Conservation (phyloP, 164 flowering plant species). For the Cinnamomum micranthum region DNA sequence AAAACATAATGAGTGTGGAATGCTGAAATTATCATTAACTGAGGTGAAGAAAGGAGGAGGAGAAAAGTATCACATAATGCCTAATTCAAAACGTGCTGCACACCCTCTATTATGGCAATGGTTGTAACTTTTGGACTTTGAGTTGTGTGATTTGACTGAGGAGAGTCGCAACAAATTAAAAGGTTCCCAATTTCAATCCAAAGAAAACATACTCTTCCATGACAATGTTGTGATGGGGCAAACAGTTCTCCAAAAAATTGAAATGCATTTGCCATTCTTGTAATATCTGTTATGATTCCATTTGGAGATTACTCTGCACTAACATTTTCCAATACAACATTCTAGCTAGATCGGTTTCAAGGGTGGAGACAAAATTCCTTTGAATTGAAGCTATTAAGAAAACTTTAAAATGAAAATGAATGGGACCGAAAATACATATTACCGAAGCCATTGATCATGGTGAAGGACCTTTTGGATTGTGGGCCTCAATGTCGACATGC, state of each 20-base stretch:
- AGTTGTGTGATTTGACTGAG: too few species aligned
- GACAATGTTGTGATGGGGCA: neutral
- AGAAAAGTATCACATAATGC: too few species aligned
- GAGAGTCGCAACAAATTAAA: neutral
- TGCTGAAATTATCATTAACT: too few species aligned
- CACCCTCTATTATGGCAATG: too few species aligned
- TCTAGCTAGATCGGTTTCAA: neutral
- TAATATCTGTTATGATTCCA: neutral
- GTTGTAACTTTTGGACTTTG: too few species aligned
- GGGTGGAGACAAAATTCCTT: neutral
- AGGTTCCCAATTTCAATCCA: neutral
- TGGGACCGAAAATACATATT: neutral
- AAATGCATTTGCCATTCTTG: neutral
- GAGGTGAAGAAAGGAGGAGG: too few species aligned
- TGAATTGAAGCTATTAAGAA: neutral
- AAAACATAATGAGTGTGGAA: too few species aligned
- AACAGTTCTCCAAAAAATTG: neutral
- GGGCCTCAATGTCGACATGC: slow-evolving; percentile 89
- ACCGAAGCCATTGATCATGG: slow-evolving; percentile 17
- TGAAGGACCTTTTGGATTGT: slow-evolving; percentile 43
- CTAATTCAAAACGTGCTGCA: too few species aligned
- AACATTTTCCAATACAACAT: neutral
- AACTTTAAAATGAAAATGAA: neutral
- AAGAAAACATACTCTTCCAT: too few species aligned
- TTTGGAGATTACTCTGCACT: neutral